Conservation (phyloP, 1,139 yeast genomes). For the Candida sanyaensis region DNA sequence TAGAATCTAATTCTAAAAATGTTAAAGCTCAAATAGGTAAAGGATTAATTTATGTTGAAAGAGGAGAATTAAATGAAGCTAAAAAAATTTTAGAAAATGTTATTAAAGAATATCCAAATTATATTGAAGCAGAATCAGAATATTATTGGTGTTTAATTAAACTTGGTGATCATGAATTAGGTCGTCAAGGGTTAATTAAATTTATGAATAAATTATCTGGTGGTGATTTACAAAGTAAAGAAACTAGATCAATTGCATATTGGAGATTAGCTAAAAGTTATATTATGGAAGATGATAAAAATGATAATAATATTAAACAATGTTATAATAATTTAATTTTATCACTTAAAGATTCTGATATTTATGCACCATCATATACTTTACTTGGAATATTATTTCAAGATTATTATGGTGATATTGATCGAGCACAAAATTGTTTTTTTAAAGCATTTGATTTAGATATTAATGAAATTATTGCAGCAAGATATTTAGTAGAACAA, state of each 20-base stretch:
- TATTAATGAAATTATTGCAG: slow-evolving; percentile 72
- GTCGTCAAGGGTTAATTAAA: slow-evolving; percentile 50
- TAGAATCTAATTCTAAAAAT: slow-evolving; percentile 45
- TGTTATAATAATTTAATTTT: slow-evolving; percentile 58
- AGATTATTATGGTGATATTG: slow-evolving; percentile 55
- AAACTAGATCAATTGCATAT: slow-evolving; percentile 57
- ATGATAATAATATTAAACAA: slow-evolving; percentile 31
- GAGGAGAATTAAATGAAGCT: slow-evolving; percentile 59
- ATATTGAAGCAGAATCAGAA: slow-evolving; percentile 66
- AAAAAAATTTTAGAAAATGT: slow-evolving; percentile 53
- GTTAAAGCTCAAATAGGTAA: slow-evolving; percentile 76
- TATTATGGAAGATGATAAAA: slow-evolving; percentile 21
- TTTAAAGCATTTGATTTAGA: slow-evolving; percentile 89
- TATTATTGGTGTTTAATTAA: slow-evolving; percentile 77
- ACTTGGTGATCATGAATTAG: slow-evolving; percentile 51
- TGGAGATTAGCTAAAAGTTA: slow-evolving; percentile 77
- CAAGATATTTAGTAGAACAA: slow-evolving; percentile 66
- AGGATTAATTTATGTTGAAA: slow-evolving; percentile 73
- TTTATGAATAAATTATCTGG: slow-evolving; percentile 51
- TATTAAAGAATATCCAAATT: slow-evolving; percentile 48
- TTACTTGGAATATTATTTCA: slow-evolving; percentile 74
- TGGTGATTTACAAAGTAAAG: slow-evolving; percentile 52
- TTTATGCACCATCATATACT: slow-evolving; percentile 76
- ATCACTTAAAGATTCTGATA: slow-evolving; percentile 64
- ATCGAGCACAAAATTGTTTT: slow-evolving; percentile 83